A percentile compares a stretch with the other conserved stretches of the same genome.
Conservation (phyloP, 208 protist species). For the Endotrypanum monterogeii region DNA sequence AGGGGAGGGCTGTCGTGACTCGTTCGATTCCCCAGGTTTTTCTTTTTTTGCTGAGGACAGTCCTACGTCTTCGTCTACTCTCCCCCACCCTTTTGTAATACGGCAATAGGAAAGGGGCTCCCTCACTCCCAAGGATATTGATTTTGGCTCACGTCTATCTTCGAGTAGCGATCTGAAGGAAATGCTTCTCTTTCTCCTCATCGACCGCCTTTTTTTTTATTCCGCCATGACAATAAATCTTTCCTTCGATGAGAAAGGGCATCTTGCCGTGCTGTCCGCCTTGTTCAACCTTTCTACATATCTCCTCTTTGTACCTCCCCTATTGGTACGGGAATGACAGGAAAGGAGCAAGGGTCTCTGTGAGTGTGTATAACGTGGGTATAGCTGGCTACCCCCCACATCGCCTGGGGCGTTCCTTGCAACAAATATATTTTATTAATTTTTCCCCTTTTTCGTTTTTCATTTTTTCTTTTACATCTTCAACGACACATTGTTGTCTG, state of each 20-base stretch:
- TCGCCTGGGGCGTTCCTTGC: background rate
- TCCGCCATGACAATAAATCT: background rate
- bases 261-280: background rate
- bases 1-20: background rate
- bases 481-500: background rate
- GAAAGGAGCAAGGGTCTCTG: background rate
- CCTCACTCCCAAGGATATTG: background rate
- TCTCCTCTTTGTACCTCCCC: background rate
- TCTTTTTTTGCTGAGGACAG: background rate
- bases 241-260: background rate
- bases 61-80: too few relatives aligned
- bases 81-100: background rate
- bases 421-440: background rate
- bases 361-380: background rate
- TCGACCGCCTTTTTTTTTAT: background rate
- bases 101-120: background rate
- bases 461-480: slow-evolving; percentile 1
- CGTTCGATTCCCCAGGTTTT: too few relatives aligned
- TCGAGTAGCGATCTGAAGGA: background rate
- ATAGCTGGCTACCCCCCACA: background rate
- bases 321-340: background rate
- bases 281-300: background rate
- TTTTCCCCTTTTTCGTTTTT: slow-evolving; percentile 10
- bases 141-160: background rate
- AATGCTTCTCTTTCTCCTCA: background rate